A percentile compares a stretch with the other conserved stretches of the same genome.
Conservation (phyloP, 495 filamentous ascomycete genomes). For the Sordaria brevicollis region DNA sequence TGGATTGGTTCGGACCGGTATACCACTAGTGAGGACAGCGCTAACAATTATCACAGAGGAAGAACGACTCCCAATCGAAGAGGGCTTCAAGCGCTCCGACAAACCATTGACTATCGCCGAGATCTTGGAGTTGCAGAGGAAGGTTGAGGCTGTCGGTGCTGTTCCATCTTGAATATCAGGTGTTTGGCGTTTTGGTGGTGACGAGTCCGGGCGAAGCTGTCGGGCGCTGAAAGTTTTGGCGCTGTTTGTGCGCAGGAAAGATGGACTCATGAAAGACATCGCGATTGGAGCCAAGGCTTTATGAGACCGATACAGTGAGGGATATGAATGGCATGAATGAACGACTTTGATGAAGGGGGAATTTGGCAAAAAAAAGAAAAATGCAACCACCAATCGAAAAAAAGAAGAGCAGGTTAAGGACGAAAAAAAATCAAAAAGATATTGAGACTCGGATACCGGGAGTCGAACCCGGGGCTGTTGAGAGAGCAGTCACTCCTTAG, state of each 20-base stretch:
- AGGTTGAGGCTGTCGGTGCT: conserved; percentile 7
- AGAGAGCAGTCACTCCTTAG: too few species aligned
- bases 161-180: too few species aligned
- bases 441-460: not conserved
- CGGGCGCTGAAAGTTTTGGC: too few species aligned
- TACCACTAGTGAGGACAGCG: not conserved
- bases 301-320: too few species aligned
- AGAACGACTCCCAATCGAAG: conserved; percentile 20
- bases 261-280: too few species aligned
- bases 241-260: too few species aligned
- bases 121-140: conserved; percentile 11
- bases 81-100: conserved; percentile 15
- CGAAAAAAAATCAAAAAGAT: not conserved
- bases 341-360: not conserved
- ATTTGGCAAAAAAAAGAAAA: not conserved
- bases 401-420: too few species aligned
- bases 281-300: too few species aligned
- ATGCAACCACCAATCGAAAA: too few species aligned
- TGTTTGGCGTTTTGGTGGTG: too few species aligned
- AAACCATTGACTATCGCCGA: conserved; percentile 10
- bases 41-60: conserved; percentile 6
- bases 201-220: too few species aligned
- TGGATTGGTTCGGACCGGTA: not conserved
- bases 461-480: not conserved
- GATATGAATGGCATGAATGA: too few species aligned